phyloP scores from a whole-genome alignment of 768 basidiomycete genomes.

The Tricholoma sp. region DNA sequence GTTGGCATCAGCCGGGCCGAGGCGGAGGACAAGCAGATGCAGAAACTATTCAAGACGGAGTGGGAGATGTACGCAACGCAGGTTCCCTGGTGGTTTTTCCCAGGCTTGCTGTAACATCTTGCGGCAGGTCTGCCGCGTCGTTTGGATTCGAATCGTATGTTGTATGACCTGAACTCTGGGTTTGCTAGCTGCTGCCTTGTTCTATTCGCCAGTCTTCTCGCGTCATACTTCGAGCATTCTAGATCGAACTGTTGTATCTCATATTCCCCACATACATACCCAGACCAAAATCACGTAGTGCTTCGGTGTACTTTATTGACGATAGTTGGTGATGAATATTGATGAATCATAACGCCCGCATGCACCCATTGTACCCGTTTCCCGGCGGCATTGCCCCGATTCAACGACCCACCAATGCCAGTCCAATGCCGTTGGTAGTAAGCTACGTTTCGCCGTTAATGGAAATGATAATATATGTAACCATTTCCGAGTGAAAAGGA shows the following conservation, averaged over 20 bases:
- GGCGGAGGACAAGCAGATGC: constrained; percentile 45
- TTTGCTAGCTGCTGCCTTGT: background rate
- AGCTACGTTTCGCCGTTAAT: no score
- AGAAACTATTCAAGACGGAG: constrained; percentile 35
- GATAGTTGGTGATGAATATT: background rate
- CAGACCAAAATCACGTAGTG: background rate
- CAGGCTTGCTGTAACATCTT: constrained; percentile 29
- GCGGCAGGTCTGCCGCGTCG: background rate
- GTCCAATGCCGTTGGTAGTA: no score
- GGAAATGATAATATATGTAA: no score
- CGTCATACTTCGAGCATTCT: background rate
- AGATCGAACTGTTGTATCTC: background rate
- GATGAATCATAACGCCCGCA: background rate
- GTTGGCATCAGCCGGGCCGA: constrained; percentile 40
- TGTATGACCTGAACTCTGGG: no score
- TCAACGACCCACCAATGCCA: no score
- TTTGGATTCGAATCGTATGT: background rate
- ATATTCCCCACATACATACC: background rate
- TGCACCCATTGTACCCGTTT: no score
- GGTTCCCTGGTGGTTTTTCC: constrained; percentile 44
- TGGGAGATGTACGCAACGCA: constrained; percentile 41
- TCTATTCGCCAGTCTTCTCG: background rate
- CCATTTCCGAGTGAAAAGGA: no score
- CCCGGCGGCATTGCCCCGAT: no score
- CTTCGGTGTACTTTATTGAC: background rate